These are phyloP conservation scores for Babesia caballi DNA, from an alignment of 169 alveolate genomes.

Conservation along the genomic window DNA sequence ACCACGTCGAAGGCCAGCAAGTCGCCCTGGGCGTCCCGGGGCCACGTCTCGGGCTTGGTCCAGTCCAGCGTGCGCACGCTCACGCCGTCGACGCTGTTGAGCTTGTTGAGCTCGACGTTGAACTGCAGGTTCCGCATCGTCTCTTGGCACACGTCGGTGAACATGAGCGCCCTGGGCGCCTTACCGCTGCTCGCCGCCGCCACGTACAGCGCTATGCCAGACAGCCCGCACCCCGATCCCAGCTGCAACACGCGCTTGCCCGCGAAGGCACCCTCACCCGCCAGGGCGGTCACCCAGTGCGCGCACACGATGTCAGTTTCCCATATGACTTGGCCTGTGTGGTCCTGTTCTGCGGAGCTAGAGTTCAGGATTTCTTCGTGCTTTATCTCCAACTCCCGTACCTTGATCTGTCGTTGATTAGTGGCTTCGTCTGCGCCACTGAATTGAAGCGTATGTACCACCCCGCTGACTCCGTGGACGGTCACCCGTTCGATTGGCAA, in stretches of 20 bases:
- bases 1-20: conserved; percentile 50
- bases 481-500: background rate
- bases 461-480: conserved; percentile 10
- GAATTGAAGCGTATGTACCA: background rate
- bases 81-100: conserved; percentile 17
- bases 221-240: conserved; percentile 75
- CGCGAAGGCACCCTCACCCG: conserved; percentile 22
- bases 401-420: no score
- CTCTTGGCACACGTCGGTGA: conserved; percentile 59
- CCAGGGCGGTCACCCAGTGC: conserved; percentile 64
- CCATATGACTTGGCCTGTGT: conserved; percentile 73
- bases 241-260: conserved; percentile 65
- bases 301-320: conserved; percentile 65
- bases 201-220: conserved; percentile 54
- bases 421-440: conserved; percentile 1
- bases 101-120: conserved; percentile 61
- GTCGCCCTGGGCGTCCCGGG: conserved; percentile 5
- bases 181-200: conserved; percentile 6
- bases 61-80: conserved; percentile 48
- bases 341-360: conserved; percentile 41
- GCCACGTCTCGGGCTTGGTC: conserved; percentile 43
- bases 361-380: conserved; percentile 38
- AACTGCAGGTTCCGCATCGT: conserved; percentile 62
- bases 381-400: conserved; percentile 38
- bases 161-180: conserved; percentile 24